These are phyloP conservation scores for Russula compacta DNA, from an alignment of 768 basidiomycete genomes.

Conservation along the genomic window DNA sequence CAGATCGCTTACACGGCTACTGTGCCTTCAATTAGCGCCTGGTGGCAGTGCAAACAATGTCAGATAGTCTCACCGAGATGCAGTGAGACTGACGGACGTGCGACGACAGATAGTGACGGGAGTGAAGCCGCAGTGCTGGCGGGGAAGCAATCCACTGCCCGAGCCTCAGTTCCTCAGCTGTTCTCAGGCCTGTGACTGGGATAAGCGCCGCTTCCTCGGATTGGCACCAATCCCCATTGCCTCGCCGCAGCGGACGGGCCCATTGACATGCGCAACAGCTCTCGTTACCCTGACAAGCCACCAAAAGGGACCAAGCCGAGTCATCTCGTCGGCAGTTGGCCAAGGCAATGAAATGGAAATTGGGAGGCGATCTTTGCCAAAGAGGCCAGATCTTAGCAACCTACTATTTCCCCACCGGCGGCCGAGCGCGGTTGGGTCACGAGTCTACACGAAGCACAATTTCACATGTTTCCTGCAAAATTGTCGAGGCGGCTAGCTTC, in stretches of 20 bases:
- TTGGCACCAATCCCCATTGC: background rate
- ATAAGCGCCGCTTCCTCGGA: background rate
- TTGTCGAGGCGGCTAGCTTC: background rate
- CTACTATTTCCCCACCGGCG: background rate
- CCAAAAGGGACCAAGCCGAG: background rate
- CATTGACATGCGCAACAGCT: background rate
- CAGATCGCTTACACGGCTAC: background rate
- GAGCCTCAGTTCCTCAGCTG: too few species aligned
- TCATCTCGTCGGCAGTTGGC: background rate
- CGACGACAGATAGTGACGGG: too few species aligned
- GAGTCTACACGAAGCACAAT: background rate
- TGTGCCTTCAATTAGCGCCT: background rate
- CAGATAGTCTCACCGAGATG: background rate
- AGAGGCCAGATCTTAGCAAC: background rate
- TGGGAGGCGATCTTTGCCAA: background rate
- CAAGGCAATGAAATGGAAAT: background rate
- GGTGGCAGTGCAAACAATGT: constrained; percentile 12
- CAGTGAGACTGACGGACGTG: background rate
- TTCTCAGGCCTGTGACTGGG: background rate
- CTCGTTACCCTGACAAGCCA: constrained; percentile 11
- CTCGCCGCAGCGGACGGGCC: too few species aligned
- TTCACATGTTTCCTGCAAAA: background rate
- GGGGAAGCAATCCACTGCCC: too few species aligned
- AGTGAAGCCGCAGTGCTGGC: too few species aligned
- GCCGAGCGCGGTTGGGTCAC: background rate